Conservation (phyloP, 129 eudicot genomes). For the Helianthus tuberosus region DNA sequence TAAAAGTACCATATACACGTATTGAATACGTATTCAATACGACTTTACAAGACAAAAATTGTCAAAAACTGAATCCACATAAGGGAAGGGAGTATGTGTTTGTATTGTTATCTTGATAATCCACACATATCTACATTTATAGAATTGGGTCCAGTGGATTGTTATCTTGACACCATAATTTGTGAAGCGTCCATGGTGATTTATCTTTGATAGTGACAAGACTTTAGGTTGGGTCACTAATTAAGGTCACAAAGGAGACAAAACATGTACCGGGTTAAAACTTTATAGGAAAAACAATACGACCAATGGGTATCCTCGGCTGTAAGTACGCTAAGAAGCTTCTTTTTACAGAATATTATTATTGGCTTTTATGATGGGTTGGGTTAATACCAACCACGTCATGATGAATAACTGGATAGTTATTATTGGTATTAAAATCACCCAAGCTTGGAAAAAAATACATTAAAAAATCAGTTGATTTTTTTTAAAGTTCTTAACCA, state of each 20-base stretch:
- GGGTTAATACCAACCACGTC: background rate
- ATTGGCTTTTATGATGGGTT: slow-evolving; percentile 26
- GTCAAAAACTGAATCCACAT: no score
- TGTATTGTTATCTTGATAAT: no score
- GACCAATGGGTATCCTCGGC: slow-evolving; percentile 20
- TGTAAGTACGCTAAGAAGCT: slow-evolving; percentile 30
- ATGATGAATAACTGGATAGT: no score
- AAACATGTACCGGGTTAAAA: slow-evolving; percentile 13
- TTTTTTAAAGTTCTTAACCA: no score
- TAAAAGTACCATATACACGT: background rate
- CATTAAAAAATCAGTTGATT: no score
- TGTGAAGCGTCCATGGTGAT: slow-evolving; percentile 29
- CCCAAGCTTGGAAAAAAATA: no score
- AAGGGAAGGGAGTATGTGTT: no score
- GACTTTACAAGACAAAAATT: no score
- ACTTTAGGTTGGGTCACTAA: slow-evolving; percentile 12
- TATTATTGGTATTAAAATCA: no score
- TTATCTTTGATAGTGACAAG: slow-evolving; percentile 24
- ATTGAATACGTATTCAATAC: background rate
- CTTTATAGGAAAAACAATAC: background rate
- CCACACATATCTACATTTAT: slow-evolving; percentile 27
- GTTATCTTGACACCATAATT: slow-evolving; percentile 18
- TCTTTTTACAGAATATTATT: slow-evolving; percentile 7
- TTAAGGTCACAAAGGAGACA: slow-evolving; percentile 26
- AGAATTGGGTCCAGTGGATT: slow-evolving; percentile 21